Base-by-base conservation (phyloP, 2,329 filamentous ascomycete genomes). In the Fusarium keratoplasticum region DNA sequence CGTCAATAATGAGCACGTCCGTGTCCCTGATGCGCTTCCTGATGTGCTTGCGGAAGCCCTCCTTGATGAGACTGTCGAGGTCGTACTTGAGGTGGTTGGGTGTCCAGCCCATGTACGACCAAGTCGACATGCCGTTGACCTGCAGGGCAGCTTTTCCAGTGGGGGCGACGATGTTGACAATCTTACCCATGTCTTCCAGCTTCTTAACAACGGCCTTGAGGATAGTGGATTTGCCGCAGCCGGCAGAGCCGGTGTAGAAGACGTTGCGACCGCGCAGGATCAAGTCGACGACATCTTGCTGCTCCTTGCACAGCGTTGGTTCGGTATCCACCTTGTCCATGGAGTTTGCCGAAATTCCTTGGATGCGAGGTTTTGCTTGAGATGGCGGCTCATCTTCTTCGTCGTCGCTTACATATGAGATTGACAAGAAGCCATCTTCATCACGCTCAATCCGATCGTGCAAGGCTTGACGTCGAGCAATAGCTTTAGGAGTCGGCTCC, bases 191-290 rank as follows among this genome's bases (percentile, higher is more conserved):
- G 0, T 2, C 27, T 16, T 40, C 5, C 2, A 81, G 66, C 31
- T 22, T 69, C 25, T 55, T 27, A 0, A 79, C 72, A 0, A 77
- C 76, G 6, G 72, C 73, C 29, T 75, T 77, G 1, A 81, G 36
- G 1, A 77, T 77, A 2, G 77, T 79, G 0, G 79, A 81, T 20
- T 81, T 81, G 6, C 79, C 79, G 6, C 70, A 78, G 1, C 90
- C 90, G 16, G 90, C 91, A 0, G 89, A 89, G 10, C 91, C 90
- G 0, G 90, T 92, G 73, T 89, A 92, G 76, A 92, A 93, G 11
- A 92, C 88, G 63, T 92, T 92, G 2, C 77, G 70, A 0, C 89
- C 88, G 4, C 80, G 81, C 5, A 84, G 67, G 29, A 91, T 89
- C 0, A 89, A 80, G 1, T 89, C 81, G 18, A 81, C 40, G 40